phyloP scores from a whole-genome alignment of 768 basidiomycete species.

The Rhizopogon salebrosus region DNA sequence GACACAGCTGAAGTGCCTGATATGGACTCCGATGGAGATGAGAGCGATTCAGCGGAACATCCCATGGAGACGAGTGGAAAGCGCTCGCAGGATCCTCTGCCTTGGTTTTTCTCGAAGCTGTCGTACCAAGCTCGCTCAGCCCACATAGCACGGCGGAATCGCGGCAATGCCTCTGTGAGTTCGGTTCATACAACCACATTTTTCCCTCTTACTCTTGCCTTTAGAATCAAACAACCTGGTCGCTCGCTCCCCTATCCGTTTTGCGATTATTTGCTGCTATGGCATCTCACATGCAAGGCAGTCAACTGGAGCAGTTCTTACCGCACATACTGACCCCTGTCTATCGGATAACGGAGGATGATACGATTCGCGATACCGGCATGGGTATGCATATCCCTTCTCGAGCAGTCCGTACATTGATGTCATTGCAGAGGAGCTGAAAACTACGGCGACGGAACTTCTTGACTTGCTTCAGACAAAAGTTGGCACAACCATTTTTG shows the following conservation, averaged over 20 bases:
- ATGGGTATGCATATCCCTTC: slow-evolving; percentile 52
- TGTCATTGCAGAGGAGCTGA: slow-evolving; percentile 64
- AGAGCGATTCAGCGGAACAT: slow-evolving; percentile 7
- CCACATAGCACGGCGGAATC: slow-evolving; percentile 63
- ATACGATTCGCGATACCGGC: slow-evolving; percentile 69
- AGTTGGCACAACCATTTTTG: slow-evolving; percentile 85
- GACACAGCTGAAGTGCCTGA: slow-evolving; percentile 28
- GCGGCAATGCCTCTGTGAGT: slow-evolving; percentile 41
- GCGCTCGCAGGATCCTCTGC: slow-evolving; percentile 46
- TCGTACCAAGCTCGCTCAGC: slow-evolving; percentile 83
- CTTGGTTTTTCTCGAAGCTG: slow-evolving; percentile 93
- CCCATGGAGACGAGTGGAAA: background rate
- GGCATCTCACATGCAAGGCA: slow-evolving; percentile 60
- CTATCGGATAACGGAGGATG: slow-evolving; percentile 85
- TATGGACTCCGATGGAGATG: slow-evolving; percentile 21
- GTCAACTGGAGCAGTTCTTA: slow-evolving; percentile 60
- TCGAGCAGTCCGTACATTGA: background rate
- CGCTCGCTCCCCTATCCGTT: slow-evolving; percentile 71
- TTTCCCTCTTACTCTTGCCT: slow-evolving; percentile 1
- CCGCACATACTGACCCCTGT: slow-evolving; percentile 83
- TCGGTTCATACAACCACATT: background rate
- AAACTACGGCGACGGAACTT: slow-evolving; percentile 73
- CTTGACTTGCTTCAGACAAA: slow-evolving; percentile 83
- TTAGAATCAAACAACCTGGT: slow-evolving; percentile 66
- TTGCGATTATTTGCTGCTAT: slow-evolving; percentile 95